A percentile compares a stretch with the other conserved stretches of the same genome.
Evolutionary conservation across 257 asterid species (phyloP).

Genomic region (Primulina huaijiensis): DNA sequence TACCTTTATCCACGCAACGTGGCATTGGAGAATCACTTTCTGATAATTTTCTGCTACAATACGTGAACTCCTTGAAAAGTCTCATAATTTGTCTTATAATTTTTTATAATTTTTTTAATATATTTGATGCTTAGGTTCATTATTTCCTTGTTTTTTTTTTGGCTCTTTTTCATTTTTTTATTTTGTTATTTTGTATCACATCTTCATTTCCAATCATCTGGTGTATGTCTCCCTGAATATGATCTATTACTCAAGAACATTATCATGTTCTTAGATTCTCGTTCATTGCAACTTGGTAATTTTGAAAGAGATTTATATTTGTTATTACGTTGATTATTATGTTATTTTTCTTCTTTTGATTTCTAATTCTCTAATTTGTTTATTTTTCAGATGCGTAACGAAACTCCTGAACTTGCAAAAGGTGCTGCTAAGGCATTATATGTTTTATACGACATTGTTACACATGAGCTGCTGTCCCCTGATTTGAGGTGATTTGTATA

Average conservation of each 20-base stretch:
- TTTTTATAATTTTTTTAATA: not conserved
- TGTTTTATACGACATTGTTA: constrained; percentile 89
- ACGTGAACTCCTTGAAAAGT: constrained; percentile 5
- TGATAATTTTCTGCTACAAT: not conserved
- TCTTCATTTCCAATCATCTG: constrained; percentile 9
- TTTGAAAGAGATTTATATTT: constrained; percentile 18
- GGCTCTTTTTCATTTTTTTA: not conserved
- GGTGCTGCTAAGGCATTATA: constrained; percentile 91
- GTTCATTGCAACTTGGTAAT: constrained; percentile 14
- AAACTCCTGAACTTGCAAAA: constrained; percentile 79
- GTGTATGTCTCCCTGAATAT: constrained; percentile 15
- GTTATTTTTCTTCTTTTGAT: constrained; percentile 18
- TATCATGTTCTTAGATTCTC: constrained; percentile 6
- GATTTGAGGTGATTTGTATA: constrained; percentile 66
- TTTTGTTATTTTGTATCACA: too few species aligned
- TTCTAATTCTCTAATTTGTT: constrained; percentile 21
- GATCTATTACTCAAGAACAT: constrained; percentile 3
- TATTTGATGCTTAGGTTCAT: not conserved
- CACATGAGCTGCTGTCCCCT: constrained; percentile 78
- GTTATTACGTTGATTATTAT: constrained; percentile 14
- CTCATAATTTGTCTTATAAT: constrained; percentile 8
- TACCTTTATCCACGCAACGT: not conserved
- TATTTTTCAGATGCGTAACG: constrained; percentile 58
- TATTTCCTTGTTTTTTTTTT: not conserved
- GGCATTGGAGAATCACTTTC: not conserved